Evolutionary conservation across 2,329 filamentous ascomycete genomes (phyloP).

Genomic region (Neocatenulostroma microsporum): DNA sequence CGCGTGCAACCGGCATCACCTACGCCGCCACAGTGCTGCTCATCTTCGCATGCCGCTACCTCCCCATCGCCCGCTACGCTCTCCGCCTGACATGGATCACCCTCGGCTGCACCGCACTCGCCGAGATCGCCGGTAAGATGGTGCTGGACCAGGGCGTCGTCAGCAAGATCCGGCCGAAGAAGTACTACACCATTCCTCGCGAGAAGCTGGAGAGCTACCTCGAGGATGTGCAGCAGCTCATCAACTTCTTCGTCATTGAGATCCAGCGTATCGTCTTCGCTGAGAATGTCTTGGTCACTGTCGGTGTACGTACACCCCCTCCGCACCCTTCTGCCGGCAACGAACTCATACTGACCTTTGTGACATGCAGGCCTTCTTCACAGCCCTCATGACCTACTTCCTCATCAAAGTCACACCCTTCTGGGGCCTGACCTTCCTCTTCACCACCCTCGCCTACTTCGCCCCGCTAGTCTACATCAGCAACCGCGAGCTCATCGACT

Average conservation of each 20-base stretch:
- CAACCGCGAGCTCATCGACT: constrained; percentile 58
- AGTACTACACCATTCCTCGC: constrained; percentile 59
- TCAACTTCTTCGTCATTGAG: constrained; percentile 63
- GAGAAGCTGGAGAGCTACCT: constrained; percentile 54
- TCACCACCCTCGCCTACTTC: constrained; percentile 50
- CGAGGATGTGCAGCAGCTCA: constrained; percentile 56
- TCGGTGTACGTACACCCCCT: constrained; percentile 43
- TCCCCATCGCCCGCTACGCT: constrained; percentile 54
- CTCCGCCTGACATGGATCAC: constrained; percentile 54
- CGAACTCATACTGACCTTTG: constrained; percentile 13
- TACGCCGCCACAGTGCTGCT: constrained; percentile 49
- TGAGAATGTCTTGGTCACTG: constrained; percentile 55
- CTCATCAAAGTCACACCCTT: constrained; percentile 59
- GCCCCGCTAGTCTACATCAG: constrained; percentile 56
- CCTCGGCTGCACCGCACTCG: constrained; percentile 51
- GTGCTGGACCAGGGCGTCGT: constrained; percentile 52
- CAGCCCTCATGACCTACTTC: constrained; percentile 54
- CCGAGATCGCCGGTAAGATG: constrained; percentile 50
- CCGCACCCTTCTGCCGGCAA: not conserved
- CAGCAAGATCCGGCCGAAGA: constrained; percentile 53
- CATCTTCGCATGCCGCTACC: constrained; percentile 57
- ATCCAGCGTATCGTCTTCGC: constrained; percentile 59
- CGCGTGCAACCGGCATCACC: constrained; percentile 54
- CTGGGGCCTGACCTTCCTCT: constrained; percentile 55
- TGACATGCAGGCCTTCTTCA: constrained; percentile 52